These are phyloP conservation scores for Funneliformis caledonium DNA, from an alignment of 371 early-diverging fungal genomes.

Conservation along the genomic window DNA sequence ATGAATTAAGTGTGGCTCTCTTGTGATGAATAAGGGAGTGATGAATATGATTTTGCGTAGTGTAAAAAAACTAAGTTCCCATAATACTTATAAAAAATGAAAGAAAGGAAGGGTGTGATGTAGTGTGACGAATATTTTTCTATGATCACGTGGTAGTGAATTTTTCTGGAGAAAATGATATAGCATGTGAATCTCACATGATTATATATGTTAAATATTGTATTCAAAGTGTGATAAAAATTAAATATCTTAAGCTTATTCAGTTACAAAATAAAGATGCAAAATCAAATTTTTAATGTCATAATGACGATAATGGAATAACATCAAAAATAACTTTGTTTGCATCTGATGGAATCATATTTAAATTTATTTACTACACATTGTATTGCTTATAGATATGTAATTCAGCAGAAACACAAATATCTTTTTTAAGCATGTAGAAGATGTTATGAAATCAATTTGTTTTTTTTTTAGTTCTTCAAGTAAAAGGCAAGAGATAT, in stretches of 20 bases:
- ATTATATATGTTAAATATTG: slow-evolving; percentile 9
- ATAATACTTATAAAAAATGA: no score
- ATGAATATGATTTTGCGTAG: no score
- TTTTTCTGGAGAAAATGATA: background rate
- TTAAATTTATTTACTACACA: background rate
- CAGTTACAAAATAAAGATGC: background rate
- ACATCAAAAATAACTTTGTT: background rate
- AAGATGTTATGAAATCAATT: background rate
- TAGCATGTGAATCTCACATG: background rate
- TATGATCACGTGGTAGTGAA: no score
- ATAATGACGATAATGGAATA: background rate
- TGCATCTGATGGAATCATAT: background rate
- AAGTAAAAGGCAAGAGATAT: background rate
- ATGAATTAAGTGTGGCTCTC: no score
- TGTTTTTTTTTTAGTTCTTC: slow-evolving; percentile 1
- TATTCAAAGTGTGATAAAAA: background rate
- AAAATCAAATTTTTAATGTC: background rate
- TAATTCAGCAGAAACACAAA: background rate
- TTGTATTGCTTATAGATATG: background rate
- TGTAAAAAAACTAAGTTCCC: no score
- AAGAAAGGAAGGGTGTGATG: no score
- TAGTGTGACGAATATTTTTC: no score
- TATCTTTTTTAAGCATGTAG: background rate
- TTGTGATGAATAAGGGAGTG: no score
- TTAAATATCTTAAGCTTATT: background rate